Evolutionary conservation across 169 alveolate species (phyloP), one percentile per base, ranked within the genome.

Genomic region (Plasmodium malariae): DNA sequence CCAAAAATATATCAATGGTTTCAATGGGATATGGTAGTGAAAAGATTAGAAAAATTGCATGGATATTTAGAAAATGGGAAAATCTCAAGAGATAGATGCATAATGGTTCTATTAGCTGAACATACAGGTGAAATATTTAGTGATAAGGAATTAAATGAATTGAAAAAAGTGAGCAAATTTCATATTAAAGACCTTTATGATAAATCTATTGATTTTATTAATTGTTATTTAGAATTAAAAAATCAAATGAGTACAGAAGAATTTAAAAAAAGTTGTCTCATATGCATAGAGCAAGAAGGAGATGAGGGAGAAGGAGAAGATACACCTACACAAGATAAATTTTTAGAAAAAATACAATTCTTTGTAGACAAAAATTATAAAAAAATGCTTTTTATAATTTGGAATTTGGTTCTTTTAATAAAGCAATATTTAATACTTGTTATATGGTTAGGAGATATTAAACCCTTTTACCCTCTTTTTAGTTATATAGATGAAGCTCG

Each of bases 121-220:
- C 92, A 86, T 65, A 86, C 92, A 55, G 92, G 92, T 21, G 76
- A 68, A 28, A 86, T 86, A 55, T 86, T 86, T 73, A 86, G 76
- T 24, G 87, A 86, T 9, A 68, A 86, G 55, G 92, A 86, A 69
- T 48, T 86, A 48, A 3, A 86, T 3, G 73, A 69, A 24, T 43
- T 86, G 30, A 68, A 86, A 72, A 86, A 69, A 73, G 32, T 63
- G 30, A 86, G 87, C 54, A 63, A 21, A 36, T 59, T 86, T 37
- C 67, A 57, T 60, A 17, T 86, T 26, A 86, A 69, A 73, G 92
- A 86, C 21, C 65, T 86, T 9, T 86, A 86, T 49, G 87, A 86
- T 17, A 86, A 73, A 49, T 86, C 87, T 40, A 55, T 86, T 14
- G 92, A 86, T 28, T 86, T 86, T 86, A 86, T 86, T 55, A 86